Evolutionary conservation across 139 green algal species (phyloP), one percentile per base, ranked within the genome.

Genomic region (Helicosporidium sp.): DNA sequence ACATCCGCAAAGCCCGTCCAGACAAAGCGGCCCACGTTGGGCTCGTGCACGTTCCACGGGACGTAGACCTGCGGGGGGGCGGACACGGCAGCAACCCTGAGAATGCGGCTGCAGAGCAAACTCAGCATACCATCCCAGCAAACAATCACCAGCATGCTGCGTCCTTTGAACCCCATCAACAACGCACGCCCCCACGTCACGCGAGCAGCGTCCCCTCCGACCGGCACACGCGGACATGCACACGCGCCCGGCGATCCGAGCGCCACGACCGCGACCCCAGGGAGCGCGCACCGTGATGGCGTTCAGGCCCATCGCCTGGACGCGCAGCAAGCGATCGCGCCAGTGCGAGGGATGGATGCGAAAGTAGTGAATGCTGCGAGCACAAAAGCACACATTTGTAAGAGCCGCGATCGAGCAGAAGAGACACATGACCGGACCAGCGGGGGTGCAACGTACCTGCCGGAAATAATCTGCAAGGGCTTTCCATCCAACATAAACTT

Each of bases 31-130:
- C 63, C 58, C 1, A 70, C 70, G 27, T 31, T 43, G 0, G 55
- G 59, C 52, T 79, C 67, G 40, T 80, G 72, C 28, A 64, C 52
- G 37, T 80, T 77, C 72, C 72, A 80, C 7, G 72, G 62, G 0
- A 72, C 43, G 26, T 80, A 79, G 1, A 67, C 37, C 52, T 70
- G 52, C 36, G 3, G 20, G 1, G 6, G 15, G 1, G n/a, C n/a
- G n/a, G n/a, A n/a, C n/a, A n/a, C n/a, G n/a, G n/a, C n/a, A n/a
- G n/a, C n/a, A n/a, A n/a, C n/a, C n/a, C n/a, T n/a, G n/a, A n/a
- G n/a, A n/a, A n/a, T n/a, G n/a, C n/a, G n/a, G n/a, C n/a, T n/a
- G n/a, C n/a, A n/a, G n/a, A n/a, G n/a, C n/a, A n/a, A n/a, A n/a
- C n/a, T n/a, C n/a, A n/a, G n/a, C n/a, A n/a, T n/a, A n/a, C n/a